These are phyloP conservation scores for Grifola frondosa DNA, from an alignment of 1,284 basidiomycete species.

Conservation along the genomic window DNA sequence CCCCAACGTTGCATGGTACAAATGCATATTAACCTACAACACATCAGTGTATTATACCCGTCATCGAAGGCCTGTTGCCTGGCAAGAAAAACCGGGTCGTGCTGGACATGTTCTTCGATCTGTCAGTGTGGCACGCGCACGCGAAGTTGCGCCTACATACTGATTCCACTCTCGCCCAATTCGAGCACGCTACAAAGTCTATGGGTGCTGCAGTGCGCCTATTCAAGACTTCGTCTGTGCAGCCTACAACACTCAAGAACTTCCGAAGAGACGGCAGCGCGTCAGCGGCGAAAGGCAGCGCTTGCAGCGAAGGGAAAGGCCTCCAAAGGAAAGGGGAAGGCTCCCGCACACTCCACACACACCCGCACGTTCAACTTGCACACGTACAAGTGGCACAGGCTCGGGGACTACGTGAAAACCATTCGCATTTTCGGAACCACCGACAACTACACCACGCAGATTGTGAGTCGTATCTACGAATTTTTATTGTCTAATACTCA, in stretches of 20 bases:
- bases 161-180: constrained; percentile 16
- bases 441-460: constrained; percentile 34
- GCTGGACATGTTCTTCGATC: constrained; percentile 24
- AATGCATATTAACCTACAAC: too few species aligned
- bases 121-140: constrained; percentile 29
- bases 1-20: too few species aligned
- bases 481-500: too few species aligned
- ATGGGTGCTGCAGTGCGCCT: constrained; percentile 18
- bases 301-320: background rate
- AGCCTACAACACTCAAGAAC: constrained; percentile 22
- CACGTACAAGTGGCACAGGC: constrained; percentile 18
- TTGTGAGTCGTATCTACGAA: too few species aligned
- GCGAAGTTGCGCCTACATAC: constrained; percentile 35
- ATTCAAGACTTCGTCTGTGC: constrained; percentile 21
- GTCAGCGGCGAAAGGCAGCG: constrained; percentile 12
- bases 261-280: constrained; percentile 25
- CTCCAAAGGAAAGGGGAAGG: too few species aligned
- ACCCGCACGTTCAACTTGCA: background rate
- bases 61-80: constrained; percentile 29
- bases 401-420: constrained; percentile 26
- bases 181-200: constrained; percentile 14
- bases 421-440: constrained; percentile 34
- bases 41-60: constrained; percentile 34
- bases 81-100: constrained; percentile 20
- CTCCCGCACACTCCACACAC: too few species aligned